Conservation (phyloP, 2,329 filamentous ascomycete species). For the Coniochaeta prunicola region DNA sequence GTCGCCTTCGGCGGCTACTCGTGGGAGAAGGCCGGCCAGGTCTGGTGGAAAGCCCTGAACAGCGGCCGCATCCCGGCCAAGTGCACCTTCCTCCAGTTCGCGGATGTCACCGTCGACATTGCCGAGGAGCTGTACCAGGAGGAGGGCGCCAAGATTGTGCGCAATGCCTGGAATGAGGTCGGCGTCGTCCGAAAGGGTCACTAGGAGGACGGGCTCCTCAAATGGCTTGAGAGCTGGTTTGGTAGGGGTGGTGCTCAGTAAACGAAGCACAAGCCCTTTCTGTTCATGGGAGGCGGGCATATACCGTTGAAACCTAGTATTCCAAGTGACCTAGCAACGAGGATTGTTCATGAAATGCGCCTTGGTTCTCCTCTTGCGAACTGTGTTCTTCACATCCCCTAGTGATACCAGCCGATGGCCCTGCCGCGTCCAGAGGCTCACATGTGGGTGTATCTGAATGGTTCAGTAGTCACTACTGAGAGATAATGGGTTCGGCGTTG, state of each 20-base stretch:
- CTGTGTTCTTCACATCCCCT: too few relatives aligned
- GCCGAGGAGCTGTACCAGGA: slow-evolving; percentile 34
- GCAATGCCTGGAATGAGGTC: slow-evolving; percentile 39
- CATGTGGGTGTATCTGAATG: too few relatives aligned
- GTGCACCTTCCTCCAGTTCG: slow-evolving; percentile 41
- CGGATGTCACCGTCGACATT: slow-evolving; percentile 37
- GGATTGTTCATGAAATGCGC: neutral
- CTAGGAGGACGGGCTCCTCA: neutral
- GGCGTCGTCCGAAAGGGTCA: slow-evolving; percentile 27
- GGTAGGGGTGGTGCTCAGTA: neutral
- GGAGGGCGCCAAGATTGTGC: slow-evolving; percentile 33
- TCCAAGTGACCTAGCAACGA: neutral
- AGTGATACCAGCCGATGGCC: too few relatives aligned
- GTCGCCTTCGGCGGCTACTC: slow-evolving; percentile 42
- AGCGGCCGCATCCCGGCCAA: slow-evolving; percentile 31
- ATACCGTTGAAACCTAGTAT: neutral
- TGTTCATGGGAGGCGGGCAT: neutral
- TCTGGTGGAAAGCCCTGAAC: slow-evolving; percentile 44
- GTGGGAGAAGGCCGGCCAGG: slow-evolving; percentile 46
- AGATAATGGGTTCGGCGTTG: too few relatives aligned
- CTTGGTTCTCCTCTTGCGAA: neutral
- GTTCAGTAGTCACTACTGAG: too few relatives aligned
- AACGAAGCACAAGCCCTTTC: neutral
- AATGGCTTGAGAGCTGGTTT: neutral
- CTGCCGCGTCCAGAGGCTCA: too few relatives aligned